phyloP scores from a whole-genome alignment of 2,329 filamentous ascomycete species.

The Talaromyces sp. region DNA sequence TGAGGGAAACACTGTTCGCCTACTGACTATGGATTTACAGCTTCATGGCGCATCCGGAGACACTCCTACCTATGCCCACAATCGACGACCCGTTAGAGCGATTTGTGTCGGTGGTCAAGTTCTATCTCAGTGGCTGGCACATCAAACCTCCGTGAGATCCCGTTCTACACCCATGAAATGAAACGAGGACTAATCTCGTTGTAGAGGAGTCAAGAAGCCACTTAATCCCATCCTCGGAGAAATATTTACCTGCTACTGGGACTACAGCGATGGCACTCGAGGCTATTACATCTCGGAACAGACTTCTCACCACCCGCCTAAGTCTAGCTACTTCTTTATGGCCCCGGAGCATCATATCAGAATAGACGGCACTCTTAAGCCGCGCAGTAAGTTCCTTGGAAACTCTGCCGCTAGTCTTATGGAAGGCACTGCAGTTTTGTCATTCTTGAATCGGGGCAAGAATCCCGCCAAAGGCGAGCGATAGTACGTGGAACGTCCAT shows the following conservation, averaged over 20 bases:
- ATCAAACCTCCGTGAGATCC: conserved; percentile 84
- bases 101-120: conserved; percentile 94
- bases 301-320: conserved; percentile 95
- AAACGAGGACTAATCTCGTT: conserved; percentile 14
- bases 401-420: conserved; percentile 98
- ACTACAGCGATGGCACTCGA: conserved; percentile 74
- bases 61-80: conserved; percentile 78
- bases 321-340: conserved; percentile 99
- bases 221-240: conserved; percentile 95
- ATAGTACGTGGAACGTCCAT: conserved; percentile 65
- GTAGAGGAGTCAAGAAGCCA: conserved; percentile 93
- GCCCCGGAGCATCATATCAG: conserved; percentile 88
- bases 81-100: conserved; percentile 85
- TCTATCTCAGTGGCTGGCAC: conserved; percentile 98
- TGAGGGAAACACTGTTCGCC: background rate
- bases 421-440: conserved; percentile 89
- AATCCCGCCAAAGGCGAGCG: conserved; percentile 65
- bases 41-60: conserved; percentile 99
- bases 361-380: conserved; percentile 93
- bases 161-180: background rate
- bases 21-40: conserved; percentile 47
- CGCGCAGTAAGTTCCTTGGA: conserved; percentile 88
- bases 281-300: conserved; percentile 98
- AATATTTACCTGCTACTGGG: conserved; percentile 93
- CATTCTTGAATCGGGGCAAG: conserved; percentile 71